A percentile compares a stretch with the other conserved stretches of the same genome.
Evolutionary conservation across 73 alveolate species (phyloP).

Genomic region (Paramecium tetraurelia): DNA sequence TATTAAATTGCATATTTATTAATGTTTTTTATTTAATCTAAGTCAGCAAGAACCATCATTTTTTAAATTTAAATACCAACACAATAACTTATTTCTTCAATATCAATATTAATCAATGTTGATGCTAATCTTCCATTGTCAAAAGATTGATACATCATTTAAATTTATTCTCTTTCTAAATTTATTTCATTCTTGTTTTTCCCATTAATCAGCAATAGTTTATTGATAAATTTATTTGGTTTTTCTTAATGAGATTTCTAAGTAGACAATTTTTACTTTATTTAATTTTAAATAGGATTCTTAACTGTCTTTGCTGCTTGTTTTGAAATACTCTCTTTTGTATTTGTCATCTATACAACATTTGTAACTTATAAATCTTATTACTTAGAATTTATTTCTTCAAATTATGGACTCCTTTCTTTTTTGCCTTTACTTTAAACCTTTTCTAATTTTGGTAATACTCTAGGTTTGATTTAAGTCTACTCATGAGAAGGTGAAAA

Average conservation of each 20-base stretch:
- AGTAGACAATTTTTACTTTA: background rate
- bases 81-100: constrained; percentile 68
- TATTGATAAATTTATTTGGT: background rate
- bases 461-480: background rate
- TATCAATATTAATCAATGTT: constrained; percentile 64
- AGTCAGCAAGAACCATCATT: background rate
- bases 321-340: background rate
- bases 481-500: background rate
- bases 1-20: background rate
- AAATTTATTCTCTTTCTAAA: background rate
- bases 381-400: background rate
- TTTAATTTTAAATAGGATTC: background rate
- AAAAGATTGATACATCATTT: constrained; percentile 56
- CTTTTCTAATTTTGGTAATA: background rate
- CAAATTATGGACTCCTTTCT: background rate
- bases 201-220: background rate
- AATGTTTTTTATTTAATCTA: background rate
- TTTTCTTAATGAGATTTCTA: background rate
- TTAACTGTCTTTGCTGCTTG: background rate
- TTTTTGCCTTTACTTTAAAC: background rate
- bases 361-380: background rate
- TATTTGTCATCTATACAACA: background rate
- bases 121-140: constrained; percentile 65
- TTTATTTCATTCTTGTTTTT: background rate
- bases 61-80: constrained; percentile 49